Evolutionary conservation across 2,329 filamentous ascomycete genomes (phyloP).

Genomic region (Colletotrichum viniferum): DNA sequence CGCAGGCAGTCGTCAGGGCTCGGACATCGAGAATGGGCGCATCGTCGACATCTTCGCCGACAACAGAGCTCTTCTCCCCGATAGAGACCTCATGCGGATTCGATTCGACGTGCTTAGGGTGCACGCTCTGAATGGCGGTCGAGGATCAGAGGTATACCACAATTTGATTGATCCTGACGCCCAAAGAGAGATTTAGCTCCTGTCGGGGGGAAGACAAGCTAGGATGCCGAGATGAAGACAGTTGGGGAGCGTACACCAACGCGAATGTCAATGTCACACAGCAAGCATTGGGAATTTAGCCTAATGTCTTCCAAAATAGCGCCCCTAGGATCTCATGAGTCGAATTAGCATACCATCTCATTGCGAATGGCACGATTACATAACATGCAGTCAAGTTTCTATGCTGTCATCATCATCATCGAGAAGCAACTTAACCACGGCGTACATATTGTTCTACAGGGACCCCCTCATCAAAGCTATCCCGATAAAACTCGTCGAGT

Average conservation of each 20-base stretch:
- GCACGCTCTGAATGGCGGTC: neutral
- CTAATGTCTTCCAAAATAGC: accelerated
- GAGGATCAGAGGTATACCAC: neutral
- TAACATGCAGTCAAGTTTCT: no score
- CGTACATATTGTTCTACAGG: neutral
- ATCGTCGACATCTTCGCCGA: neutral
- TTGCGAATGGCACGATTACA: no score
- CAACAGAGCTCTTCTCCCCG: neutral
- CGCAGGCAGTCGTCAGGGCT: neutral
- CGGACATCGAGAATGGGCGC: neutral
- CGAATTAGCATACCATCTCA: no score
- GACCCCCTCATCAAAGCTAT: neutral
- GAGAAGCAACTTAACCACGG: neutral
- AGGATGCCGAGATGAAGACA: neutral
- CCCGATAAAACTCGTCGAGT: neutral
- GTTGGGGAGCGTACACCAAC: accelerated
- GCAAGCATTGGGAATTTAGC: accelerated
- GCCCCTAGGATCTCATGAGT: neutral
- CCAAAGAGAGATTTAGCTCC: accelerated
- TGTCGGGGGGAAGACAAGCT: accelerated
- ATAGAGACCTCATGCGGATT: neutral
- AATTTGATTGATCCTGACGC: neutral
- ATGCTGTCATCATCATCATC: no score
- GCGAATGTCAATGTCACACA: neutral
- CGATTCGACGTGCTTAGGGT: neutral